Conservation (phyloP, 768 basidiomycete species). For the Leccinum disarticulatum region DNA sequence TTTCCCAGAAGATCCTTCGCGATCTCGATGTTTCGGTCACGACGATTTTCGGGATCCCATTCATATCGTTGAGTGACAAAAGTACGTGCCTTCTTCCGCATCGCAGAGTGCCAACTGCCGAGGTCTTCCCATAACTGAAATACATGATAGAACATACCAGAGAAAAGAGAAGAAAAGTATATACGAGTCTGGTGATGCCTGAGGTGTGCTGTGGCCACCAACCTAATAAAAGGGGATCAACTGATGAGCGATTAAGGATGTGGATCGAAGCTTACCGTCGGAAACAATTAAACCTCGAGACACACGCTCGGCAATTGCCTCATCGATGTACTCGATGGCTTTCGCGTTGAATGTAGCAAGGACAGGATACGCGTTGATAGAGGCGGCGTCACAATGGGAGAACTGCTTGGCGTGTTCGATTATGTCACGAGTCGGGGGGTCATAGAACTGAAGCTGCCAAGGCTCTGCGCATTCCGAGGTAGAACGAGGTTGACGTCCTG, state of each 20-base stretch:
- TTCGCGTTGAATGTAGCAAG: no score
- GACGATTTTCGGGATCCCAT: not conserved
- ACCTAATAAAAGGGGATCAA: no score
- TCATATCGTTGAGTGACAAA: not conserved
- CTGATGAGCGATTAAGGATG: no score
- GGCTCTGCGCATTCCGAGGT: not conserved
- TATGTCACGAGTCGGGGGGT: not conserved
- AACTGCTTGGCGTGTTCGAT: not conserved
- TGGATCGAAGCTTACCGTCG: no score
- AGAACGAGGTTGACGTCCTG: not conserved
- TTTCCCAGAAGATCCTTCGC: not conserved
- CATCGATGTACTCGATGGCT: no score
- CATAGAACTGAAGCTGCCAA: slow-evolving; percentile 7
- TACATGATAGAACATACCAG: not conserved
- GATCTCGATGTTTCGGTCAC: not conserved
- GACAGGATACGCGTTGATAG: no score
- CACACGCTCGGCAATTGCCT: no score
- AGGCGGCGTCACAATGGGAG: no score
- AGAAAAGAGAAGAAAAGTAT: no score
- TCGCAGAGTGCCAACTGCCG: not conserved
- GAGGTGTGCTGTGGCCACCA: no score
- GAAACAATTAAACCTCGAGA: no score
- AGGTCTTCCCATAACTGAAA: slow-evolving; percentile 4
- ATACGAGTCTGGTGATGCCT: no score
- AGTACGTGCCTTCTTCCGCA: not conserved